Conservation (phyloP, 805 yeast species). For the Yarrowia sp. region DNA sequence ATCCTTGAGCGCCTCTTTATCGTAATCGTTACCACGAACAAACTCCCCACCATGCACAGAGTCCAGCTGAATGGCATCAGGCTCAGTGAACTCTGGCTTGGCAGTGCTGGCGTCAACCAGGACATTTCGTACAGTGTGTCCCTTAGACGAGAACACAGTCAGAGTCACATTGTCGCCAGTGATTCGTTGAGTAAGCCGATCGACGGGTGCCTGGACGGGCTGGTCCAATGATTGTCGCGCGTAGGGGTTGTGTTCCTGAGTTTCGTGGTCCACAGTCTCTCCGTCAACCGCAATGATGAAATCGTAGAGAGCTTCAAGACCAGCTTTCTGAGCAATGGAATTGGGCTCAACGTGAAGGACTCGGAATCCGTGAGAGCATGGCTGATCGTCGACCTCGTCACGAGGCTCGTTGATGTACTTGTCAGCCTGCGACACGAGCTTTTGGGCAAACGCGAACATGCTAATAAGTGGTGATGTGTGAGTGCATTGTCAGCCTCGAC, state of each 20-base stretch:
- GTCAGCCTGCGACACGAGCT: conserved; percentile 32
- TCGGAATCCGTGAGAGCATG: conserved; percentile 49
- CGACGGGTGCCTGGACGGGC: conserved; percentile 22
- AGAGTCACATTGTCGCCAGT: conserved; percentile 24
- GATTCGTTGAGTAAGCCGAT: background rate
- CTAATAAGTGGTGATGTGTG: conserved; percentile 6
- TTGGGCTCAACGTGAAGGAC: conserved; percentile 48
- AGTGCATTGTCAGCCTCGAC: background rate
- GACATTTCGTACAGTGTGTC: conserved; percentile 41
- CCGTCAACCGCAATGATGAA: conserved; percentile 78
- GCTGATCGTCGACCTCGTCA: conserved; percentile 30
- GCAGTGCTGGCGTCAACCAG: conserved; percentile 35
- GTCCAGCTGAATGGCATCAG: conserved; percentile 42
- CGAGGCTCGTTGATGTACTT: conserved; percentile 34
- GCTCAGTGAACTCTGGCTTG: conserved; percentile 6
- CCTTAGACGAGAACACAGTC: conserved; percentile 31
- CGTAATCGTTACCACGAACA: conserved; percentile 11
- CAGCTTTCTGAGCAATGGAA: conserved; percentile 49
- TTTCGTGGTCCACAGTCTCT: conserved; percentile 10
- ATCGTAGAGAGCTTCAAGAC: conserved; percentile 84
- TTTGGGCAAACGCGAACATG: conserved; percentile 29
- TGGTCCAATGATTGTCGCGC: background rate
- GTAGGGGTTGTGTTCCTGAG: conserved; percentile 20
- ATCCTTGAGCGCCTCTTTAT: conserved; percentile 26
- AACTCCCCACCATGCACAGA: conserved; percentile 4